A percentile compares a stretch with the other conserved stretches of the same genome.
Evolutionary conservation across 306 rosid species (phyloP).

Genomic region (Gleditsia sinensis): DNA sequence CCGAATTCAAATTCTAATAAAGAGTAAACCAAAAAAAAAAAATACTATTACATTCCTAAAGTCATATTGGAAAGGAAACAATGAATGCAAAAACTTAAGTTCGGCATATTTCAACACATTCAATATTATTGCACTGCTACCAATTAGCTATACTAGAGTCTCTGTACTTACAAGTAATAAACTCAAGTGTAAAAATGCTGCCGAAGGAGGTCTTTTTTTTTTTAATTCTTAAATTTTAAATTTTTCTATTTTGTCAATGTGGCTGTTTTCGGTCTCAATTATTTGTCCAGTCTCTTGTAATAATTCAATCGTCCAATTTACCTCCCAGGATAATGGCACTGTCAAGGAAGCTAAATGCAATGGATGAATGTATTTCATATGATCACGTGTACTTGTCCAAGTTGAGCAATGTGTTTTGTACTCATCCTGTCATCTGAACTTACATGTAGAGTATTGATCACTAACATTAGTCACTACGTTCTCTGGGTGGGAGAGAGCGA

Average conservation of each 20-base stretch:
- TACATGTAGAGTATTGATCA: not conserved
- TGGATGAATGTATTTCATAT: slow-evolving; percentile 70
- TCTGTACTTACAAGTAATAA: not conserved
- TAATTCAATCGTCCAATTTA: not conserved
- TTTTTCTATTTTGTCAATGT: not conserved
- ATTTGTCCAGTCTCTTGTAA: too few relatives aligned
- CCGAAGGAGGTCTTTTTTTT: not conserved
- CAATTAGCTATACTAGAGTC: too few relatives aligned
- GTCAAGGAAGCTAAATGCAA: slow-evolving; percentile 64
- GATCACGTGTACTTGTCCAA: slow-evolving; percentile 74
- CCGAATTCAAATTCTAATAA: too few relatives aligned
- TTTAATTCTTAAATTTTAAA: too few relatives aligned
- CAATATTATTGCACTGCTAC: too few relatives aligned
- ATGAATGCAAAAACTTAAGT: too few relatives aligned
- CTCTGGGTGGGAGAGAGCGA: slow-evolving; percentile 81
- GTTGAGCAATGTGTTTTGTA: slow-evolving; percentile 40
- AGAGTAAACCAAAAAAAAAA: too few relatives aligned
- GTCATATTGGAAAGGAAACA: too few relatives aligned
- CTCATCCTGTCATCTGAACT: slow-evolving; percentile 5
- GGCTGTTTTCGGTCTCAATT: not conserved
- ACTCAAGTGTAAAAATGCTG: slow-evolving; percentile 20
- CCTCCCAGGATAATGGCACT: slow-evolving; percentile 68
- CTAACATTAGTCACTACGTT: not conserved
- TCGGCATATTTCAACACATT: too few relatives aligned
- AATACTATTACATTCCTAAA: too few relatives aligned